A percentile compares a stretch with the other conserved stretches of the same genome.
Conservation (phyloP, 2,329 filamentous ascomycete species). For the Delphinella strobiligena region DNA sequence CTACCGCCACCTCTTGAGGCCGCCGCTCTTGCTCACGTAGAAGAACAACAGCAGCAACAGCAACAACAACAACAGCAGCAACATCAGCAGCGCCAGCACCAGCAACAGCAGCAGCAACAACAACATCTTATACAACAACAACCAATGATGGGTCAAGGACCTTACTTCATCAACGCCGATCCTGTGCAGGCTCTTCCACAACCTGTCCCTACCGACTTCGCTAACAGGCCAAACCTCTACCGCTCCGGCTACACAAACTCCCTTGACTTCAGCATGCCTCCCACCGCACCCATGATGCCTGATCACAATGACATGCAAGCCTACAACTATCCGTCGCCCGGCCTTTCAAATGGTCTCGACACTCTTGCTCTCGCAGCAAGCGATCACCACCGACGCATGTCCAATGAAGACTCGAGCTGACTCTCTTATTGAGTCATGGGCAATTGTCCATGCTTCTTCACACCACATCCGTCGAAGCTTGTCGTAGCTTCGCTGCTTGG, state of each 20-base stretch:
- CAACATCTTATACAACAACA: slow-evolving; percentile 14
- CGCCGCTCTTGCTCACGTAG: slow-evolving; percentile 22
- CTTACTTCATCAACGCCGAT: slow-evolving; percentile 22
- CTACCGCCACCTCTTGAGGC: slow-evolving; percentile 20
- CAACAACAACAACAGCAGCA: slow-evolving; percentile 7
- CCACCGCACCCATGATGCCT: slow-evolving; percentile 15
- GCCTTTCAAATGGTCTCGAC: slow-evolving; percentile 25
- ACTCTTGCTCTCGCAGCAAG: slow-evolving; percentile 24
- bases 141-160: slow-evolving; percentile 14
- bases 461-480: no score
- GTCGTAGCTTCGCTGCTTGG: no score
- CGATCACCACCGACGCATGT: slow-evolving; percentile 20
- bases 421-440: no score
- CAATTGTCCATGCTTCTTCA: no score
- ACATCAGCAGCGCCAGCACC: slow-evolving; percentile 18
- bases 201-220: slow-evolving; percentile 19
- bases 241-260: slow-evolving; percentile 20
- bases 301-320: slow-evolving; percentile 23
- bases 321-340: slow-evolving; percentile 23
- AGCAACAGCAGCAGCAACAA: slow-evolving; percentile 9
- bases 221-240: slow-evolving; percentile 19
- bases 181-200: slow-evolving; percentile 23
- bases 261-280: slow-evolving; percentile 22
- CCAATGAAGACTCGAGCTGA: slow-evolving; percentile 18
- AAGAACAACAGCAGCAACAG: slow-evolving; percentile 14